Evolutionary conservation across 768 basidiomycete species (phyloP).

Genomic region (Boletus rubropictus): DNA sequence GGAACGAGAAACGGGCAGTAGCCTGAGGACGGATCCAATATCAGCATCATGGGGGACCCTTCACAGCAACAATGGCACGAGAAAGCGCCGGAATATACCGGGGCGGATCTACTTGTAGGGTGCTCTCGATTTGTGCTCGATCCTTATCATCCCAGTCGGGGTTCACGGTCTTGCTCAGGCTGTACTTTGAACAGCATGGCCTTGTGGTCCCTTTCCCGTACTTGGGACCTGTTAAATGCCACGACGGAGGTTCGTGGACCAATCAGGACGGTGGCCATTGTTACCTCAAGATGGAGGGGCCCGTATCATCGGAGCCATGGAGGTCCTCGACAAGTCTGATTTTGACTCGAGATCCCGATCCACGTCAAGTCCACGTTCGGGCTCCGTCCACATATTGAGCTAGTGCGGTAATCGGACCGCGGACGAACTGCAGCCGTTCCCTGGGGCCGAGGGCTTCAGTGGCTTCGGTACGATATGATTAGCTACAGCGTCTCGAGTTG

Average conservation of each 20-base stretch:
- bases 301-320: conserved; percentile 2
- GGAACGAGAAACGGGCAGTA: conserved; percentile 8
- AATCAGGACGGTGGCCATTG: conserved; percentile 7
- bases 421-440: conserved; percentile 14
- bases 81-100: conserved; percentile 21
- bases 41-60: not conserved
- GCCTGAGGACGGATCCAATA: conserved; percentile 2
- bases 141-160: conserved; percentile 2
- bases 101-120: not conserved
- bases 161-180: not conserved
- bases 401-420: conserved; percentile 23
- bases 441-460: conserved; percentile 25
- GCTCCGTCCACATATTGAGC: conserved; percentile 16
- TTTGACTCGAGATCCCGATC: conserved; percentile 22
- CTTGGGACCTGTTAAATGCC: conserved; percentile 7
- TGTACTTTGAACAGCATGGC: not conserved
- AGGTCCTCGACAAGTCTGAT: conserved; percentile 20
- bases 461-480: conserved; percentile 13
- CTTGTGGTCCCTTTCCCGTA: conserved; percentile 4
- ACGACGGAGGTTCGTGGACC: conserved; percentile 14
- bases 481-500: conserved; percentile 1
- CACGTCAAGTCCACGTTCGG: not conserved
- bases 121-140: not conserved
- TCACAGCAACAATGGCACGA: conserved; percentile 11
- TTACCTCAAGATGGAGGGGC: conserved; percentile 4